Percentiles rank a stretch among this genome's conserved stretches.
phyloP scores from a whole-genome alignment of 2,329 filamentous ascomycete species.

The Cercospora zeae-maydis region DNA sequence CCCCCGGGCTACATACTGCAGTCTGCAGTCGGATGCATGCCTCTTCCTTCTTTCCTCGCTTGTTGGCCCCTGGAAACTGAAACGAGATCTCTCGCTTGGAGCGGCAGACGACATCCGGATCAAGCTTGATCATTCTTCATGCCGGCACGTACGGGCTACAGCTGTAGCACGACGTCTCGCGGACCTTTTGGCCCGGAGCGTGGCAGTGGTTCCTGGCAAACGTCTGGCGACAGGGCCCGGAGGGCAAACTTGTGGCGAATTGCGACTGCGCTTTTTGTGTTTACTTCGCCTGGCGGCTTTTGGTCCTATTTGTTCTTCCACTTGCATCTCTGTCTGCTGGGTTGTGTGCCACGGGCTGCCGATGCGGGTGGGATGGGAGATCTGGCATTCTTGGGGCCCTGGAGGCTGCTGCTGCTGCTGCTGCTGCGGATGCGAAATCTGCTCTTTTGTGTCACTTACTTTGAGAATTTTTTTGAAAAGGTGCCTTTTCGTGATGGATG shows the following conservation, averaged over 20 bases:
- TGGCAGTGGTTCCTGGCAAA: no score
- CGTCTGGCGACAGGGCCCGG: no score
- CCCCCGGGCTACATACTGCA: not conserved
- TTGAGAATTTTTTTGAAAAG: not conserved
- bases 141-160: no score
- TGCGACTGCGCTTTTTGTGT: no score
- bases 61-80: no score
- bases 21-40: not conserved
- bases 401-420: not conserved
- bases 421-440: not conserved
- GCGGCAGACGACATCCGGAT: not conserved
- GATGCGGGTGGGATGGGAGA: not conserved
- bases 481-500: not conserved
- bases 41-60: not conserved
- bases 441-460: not conserved
- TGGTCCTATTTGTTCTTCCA: not conserved
- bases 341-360: no score
- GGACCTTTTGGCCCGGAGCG: no score
- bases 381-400: not conserved
- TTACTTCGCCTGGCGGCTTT: no score
- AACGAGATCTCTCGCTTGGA: not conserved
- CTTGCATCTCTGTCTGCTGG: no score
- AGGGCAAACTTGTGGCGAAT: no score
- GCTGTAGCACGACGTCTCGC: no score
- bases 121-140: not conserved